These are phyloP conservation scores for Byssothecium circinans DNA, from an alignment of 2,329 filamentous ascomycete species.

Conservation along the genomic window DNA sequence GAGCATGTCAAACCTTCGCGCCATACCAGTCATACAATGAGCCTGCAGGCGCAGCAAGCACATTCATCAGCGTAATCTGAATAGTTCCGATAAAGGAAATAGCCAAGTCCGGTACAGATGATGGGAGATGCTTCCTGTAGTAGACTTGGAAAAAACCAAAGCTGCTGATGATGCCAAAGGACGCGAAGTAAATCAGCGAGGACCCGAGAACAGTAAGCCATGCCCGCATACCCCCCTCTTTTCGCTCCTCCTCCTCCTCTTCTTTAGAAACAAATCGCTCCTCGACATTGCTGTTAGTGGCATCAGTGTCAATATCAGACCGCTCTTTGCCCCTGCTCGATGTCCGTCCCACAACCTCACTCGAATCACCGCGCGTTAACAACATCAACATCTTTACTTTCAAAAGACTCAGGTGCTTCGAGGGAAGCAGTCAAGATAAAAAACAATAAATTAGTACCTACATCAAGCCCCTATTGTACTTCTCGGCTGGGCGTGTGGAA, in stretches of 20 bases:
- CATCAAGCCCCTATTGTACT: neutral
- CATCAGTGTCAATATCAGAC: neutral
- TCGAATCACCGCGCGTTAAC: no score
- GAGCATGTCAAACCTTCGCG: conserved; percentile 47
- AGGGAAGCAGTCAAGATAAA: no score
- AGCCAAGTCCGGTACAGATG: conserved; percentile 30
- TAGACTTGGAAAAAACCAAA: conserved; percentile 53
- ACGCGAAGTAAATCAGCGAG: conserved; percentile 42
- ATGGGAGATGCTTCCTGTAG: conserved; percentile 43
- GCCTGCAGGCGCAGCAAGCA: conserved; percentile 61
- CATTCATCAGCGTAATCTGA: conserved; percentile 53
- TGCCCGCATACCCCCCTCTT: conserved; percentile 10
- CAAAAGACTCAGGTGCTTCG: no score
- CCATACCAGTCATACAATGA: conserved; percentile 65
- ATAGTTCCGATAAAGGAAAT: conserved; percentile 51
- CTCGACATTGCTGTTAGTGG: neutral
- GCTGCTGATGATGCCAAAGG: conserved; percentile 47
- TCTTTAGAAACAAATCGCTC: neutral
- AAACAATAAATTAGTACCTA: neutral
- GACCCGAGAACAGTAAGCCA: conserved; percentile 43
- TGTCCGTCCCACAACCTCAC: no score
- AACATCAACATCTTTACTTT: no score
- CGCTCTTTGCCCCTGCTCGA: neutral
- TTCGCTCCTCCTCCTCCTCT: neutral
- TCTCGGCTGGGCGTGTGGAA: neutral